Evolutionary conservation across 164 flowering plant species (phyloP), one percentile per base, ranked within the genome.

Genomic region (Tetrastigma voinierianum): DNA sequence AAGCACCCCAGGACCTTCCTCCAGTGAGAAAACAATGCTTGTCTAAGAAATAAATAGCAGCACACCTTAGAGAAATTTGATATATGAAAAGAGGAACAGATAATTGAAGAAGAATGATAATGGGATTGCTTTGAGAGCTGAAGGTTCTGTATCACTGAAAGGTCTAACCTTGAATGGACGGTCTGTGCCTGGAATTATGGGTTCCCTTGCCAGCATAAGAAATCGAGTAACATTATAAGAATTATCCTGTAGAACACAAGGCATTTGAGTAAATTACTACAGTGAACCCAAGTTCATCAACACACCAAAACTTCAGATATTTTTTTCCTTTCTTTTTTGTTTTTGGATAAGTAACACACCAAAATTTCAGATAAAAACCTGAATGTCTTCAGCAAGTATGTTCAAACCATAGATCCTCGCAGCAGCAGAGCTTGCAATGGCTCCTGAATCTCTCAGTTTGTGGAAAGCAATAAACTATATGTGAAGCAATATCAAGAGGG

Each of bases 131-230:
- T 11, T 0, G 32, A 13, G 47, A 13, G 46, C 46, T 16, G 16
- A 19, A n/a, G 10, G 4, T 25, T 44, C 53, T 55, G 46, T 62
- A 10, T 65, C 10, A 6, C n/a, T 49, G 2, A 47, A 19, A 20
- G 25, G 40, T 10, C 67, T 69, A 72, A 91, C 98, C 96, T 95
- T 95, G 80, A 89, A 95, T 46, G 89, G 96, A 72, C 77, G 83
- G 68, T 87, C 89, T 49, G 73, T 81, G 66, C 90, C 86, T 1
- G 96, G 96, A 77, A 91, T 84, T 57, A 95, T 86, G 40, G 97
- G 98, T 48, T 92, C 93, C 81, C 97, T 85, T 14, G 97, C 96
- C 65, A 95, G 87, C 86, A 95, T 91, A 4, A 95, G 78, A 73
- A 95, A 95, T 32, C 98, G 85, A 58, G 98, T 95, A 56, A 95